Evolutionary conservation across 225 moss, liverwort and hornwort genomes (phyloP).

Genomic region (Antitrichia curtipendula): DNA sequence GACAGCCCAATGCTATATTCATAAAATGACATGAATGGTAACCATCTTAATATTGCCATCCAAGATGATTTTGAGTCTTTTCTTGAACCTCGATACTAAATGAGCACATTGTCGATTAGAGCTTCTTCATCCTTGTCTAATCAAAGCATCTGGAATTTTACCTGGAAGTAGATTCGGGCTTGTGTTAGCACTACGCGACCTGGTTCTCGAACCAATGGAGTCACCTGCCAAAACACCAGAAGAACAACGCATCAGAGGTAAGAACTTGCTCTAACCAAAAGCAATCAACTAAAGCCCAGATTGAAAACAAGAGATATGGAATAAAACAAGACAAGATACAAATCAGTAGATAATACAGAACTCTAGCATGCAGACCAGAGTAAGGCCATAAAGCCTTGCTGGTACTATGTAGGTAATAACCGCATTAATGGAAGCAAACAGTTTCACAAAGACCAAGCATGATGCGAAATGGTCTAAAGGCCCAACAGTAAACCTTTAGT

Average conservation of each 20-base stretch:
- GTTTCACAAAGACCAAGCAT: neutral
- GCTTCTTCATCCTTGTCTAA: neutral
- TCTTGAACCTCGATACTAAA: neutral
- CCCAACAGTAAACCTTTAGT: neutral
- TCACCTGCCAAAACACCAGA: slow-evolving; percentile 49
- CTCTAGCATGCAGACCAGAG: neutral
- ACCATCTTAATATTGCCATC: neutral
- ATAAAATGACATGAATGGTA: neutral
- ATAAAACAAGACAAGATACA: neutral
- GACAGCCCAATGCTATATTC: neutral
- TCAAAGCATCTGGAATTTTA: slow-evolving; percentile 1
- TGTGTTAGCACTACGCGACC: slow-evolving; percentile 86
- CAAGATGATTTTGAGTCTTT: neutral
- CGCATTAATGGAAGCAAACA: neutral
- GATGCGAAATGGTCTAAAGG: neutral
- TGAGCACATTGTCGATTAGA: neutral
- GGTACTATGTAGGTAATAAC: neutral
- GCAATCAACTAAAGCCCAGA: neutral
- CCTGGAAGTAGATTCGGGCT: slow-evolving; percentile 95
- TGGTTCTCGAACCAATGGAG: slow-evolving; percentile 93
- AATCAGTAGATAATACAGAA: neutral
- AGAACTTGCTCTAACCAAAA: neutral
- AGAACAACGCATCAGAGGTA: neutral
- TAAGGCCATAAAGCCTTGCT: neutral
- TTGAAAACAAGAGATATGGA: neutral